A percentile compares a stretch with the other conserved stretches of the same genome.
Conservation (phyloP, 495 filamentous ascomycete species). For the Hypoxylon fragiforme region DNA sequence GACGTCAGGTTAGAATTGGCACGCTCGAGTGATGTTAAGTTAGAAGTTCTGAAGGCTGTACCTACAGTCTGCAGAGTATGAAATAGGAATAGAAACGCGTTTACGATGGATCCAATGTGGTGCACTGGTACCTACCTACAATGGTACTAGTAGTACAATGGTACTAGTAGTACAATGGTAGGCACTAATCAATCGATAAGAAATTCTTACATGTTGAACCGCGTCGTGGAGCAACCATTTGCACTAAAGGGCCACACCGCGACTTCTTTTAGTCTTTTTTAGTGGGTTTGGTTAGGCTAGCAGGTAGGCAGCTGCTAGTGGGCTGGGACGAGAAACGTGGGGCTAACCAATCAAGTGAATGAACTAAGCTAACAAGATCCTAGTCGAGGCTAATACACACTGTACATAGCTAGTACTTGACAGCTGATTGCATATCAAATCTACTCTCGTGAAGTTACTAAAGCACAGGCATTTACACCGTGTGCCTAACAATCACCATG, state of each 20-base stretch:
- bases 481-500: background rate
- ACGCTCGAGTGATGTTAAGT: background rate
- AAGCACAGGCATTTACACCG: background rate
- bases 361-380: background rate
- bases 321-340: slow-evolving; percentile 10
- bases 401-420: too few relatives aligned
- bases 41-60: background rate
- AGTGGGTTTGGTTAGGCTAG: background rate
- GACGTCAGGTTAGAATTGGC: background rate
- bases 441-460: background rate
- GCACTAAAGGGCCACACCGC: slow-evolving; percentile 26
- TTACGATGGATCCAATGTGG: background rate
- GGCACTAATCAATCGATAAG: slow-evolving; percentile 32
- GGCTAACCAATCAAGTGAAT: slow-evolving; percentile 16
- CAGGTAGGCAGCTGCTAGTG: too few relatives aligned
- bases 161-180: too few relatives aligned
- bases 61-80: too few relatives aligned
- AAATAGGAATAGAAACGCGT: background rate
- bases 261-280: slow-evolving; percentile 5
- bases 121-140: too few relatives aligned
- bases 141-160: too few relatives aligned
- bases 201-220: slow-evolving; percentile 11
- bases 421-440: background rate
- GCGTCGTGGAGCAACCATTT: too few relatives aligned
- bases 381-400: background rate